Conservation (phyloP, 2,329 filamentous ascomycete genomes). For the Diaporthe nobilis region DNA sequence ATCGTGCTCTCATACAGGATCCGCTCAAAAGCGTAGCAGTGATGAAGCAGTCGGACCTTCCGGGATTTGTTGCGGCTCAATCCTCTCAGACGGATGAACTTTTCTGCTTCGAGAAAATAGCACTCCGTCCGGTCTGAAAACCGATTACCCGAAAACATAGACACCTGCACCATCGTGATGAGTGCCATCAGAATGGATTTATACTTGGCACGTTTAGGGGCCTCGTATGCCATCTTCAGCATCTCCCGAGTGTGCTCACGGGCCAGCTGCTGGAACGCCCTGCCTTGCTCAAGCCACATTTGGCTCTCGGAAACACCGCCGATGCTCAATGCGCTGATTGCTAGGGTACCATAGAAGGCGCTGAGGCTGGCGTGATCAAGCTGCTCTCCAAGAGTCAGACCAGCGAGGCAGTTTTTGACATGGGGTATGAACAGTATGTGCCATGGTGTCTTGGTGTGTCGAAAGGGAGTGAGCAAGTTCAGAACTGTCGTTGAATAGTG, state of each 20-base stretch:
- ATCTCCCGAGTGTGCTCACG: conserved; percentile 49
- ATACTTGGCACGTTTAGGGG: conserved; percentile 50
- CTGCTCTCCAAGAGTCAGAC: conserved; percentile 52
- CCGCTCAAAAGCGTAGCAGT: conserved; percentile 57
- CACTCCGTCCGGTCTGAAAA: conserved; percentile 53
- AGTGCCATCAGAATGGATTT: conserved; percentile 58
- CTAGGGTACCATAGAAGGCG: conserved; percentile 54
- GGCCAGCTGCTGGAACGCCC: conserved; percentile 48
- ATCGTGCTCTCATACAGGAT: conserved; percentile 57
- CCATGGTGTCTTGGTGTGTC: conserved; percentile 57
- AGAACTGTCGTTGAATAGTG: conserved; percentile 55
- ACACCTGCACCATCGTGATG: conserved; percentile 56
- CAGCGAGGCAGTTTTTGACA: conserved; percentile 53
- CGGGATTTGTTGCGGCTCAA: conserved; percentile 55
- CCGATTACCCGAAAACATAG: conserved; percentile 51
- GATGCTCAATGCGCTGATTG: conserved; percentile 56
- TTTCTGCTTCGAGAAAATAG: conserved; percentile 57
- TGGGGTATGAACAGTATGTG: conserved; percentile 56
- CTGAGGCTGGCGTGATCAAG: conserved; percentile 54
- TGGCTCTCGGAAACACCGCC: conserved; percentile 47
- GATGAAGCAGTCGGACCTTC: conserved; percentile 57
- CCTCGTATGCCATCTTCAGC: conserved; percentile 49
- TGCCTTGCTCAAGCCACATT: conserved; percentile 51
- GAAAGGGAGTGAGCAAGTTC: conserved; percentile 53
- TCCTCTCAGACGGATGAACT: conserved; percentile 55